A percentile compares a stretch with the other conserved stretches of the same genome.
These are phyloP conservation scores for Colletotrichum brevisporum DNA, from an alignment of 2,329 filamentous ascomycete genomes.

Conservation along the genomic window DNA sequence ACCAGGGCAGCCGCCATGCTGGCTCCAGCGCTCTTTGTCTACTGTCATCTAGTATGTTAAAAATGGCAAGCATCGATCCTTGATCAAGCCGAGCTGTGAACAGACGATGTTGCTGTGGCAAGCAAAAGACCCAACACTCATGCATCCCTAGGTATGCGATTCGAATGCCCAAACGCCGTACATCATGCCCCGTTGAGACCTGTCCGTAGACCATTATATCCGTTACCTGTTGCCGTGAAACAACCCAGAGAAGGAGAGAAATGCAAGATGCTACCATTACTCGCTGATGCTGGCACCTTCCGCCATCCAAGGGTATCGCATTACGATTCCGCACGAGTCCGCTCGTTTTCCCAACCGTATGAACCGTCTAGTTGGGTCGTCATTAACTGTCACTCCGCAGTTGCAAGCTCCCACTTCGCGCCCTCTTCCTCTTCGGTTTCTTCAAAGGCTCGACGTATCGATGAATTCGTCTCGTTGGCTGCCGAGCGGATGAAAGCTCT, in stretches of 20 bases:
- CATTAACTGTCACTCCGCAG: constrained; percentile 34
- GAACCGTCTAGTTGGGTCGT: not conserved
- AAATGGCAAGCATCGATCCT: constrained; percentile 1
- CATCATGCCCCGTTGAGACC: constrained; percentile 26
- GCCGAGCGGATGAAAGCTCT: no score
- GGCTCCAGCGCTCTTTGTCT: not conserved
- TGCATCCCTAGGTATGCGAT: constrained; percentile 27
- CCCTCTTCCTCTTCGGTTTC: constrained; percentile 41
- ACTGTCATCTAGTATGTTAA: constrained; percentile 36
- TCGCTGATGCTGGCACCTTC: constrained; percentile 37
- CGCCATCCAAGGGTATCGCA: constrained; percentile 36
- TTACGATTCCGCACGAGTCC: constrained; percentile 30
- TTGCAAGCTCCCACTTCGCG: constrained; percentile 44
- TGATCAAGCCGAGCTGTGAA: constrained; percentile 8
- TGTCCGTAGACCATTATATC: constrained; percentile 21
- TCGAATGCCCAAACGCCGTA: constrained; percentile 36
- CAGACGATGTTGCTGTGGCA: constrained; percentile 13
- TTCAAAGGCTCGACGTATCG: no score
- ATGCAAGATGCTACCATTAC: constrained; percentile 32
- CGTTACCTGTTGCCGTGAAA: constrained; percentile 30
- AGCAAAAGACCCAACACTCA: constrained; percentile 5
- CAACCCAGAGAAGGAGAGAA: not conserved
- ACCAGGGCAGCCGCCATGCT: not conserved
- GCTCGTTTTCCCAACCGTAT: not conserved
- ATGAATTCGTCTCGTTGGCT: no score